phyloP scores from a whole-genome alignment of 129 eudicot genomes.

The Flaveria robusta region DNA sequence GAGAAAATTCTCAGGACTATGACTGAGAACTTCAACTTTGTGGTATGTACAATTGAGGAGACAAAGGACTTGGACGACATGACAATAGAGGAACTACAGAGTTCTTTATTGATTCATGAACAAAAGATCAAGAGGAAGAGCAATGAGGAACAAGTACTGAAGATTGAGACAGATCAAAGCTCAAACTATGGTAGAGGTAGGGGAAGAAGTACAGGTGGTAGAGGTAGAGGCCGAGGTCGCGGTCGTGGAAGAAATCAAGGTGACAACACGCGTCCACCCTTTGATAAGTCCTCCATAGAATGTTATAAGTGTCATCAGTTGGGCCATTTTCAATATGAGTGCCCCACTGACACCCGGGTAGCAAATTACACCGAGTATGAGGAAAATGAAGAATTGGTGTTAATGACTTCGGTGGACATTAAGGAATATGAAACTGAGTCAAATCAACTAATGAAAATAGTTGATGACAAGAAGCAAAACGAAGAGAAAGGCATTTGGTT shows the following conservation, averaged over 20 bases:
- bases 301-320: too few relatives aligned
- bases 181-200: background rate
- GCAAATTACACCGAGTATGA: background rate
- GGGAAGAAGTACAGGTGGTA: background rate
- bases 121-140: background rate
- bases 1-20: conserved; percentile 3
- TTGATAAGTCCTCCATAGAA: too few relatives aligned
- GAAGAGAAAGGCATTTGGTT: background rate
- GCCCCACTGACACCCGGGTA: background rate
- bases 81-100: background rate
- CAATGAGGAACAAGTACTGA: background rate
- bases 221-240: conserved; percentile 18
- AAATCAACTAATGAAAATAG: background rate
- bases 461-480: background rate
- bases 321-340: too few relatives aligned
- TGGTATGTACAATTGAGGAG: background rate
- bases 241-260: background rate
- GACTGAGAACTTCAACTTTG: background rate
- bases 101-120: conserved; percentile 6
- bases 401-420: background rate
- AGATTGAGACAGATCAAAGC: background rate
- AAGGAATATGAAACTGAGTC: background rate
- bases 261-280: background rate
- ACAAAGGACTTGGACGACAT: background rate
- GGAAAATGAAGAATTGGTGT: background rate